Evolutionary conservation across 345 rosid genomes (phyloP), one percentile per base, ranked within the genome.

Genomic region (Pelargonium nanum): DNA sequence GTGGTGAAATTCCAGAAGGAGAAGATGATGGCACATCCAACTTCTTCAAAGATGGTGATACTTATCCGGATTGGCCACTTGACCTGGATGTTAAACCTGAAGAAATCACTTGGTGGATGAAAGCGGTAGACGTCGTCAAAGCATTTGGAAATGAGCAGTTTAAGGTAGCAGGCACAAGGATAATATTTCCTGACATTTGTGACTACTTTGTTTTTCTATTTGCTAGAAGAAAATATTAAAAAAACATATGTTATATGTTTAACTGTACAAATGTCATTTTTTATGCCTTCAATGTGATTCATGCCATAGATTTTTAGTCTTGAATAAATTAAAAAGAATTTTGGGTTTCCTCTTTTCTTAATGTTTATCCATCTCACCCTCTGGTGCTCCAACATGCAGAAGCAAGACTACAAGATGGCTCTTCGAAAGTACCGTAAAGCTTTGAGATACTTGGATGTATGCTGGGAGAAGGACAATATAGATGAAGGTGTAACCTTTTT

Each of bases 1-100:
- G 68, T 6, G 72, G 72, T 9, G 62, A 69, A 48, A 60, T 69
- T 24, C 22, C 72, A 15, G 65, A 62, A 24, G 57, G 57, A n/a
- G 25, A 22, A 55, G 57, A 55, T 55, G 26, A 22, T 22, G 57
- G 57, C 25, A 55, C 25, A 55, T 21, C 25, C 25, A 55, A 55
- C 57, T 55, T 55, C 5, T 55, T 55, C 57, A 55, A 55, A 16
- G 57, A 55, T 55, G 57, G 57, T 55, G 57, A 55, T 55, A 55
- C 57, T 55, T 55, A 55, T 20, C 57, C 57, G 9, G 57, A 55
- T 55, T 55, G 57, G 57, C 57, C 57, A 21, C 25, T 24, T 21
- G 57, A 55, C 57, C 57, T 55, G 2, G 57, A 22, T 22, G 57
- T 21, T 22, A 55, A n/a, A 22, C 57, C 57, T 55, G 20, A 22